phyloP scores from a whole-genome alignment of 2,329 filamentous ascomycete genomes.

The Pestalotiopsis sp. region DNA sequence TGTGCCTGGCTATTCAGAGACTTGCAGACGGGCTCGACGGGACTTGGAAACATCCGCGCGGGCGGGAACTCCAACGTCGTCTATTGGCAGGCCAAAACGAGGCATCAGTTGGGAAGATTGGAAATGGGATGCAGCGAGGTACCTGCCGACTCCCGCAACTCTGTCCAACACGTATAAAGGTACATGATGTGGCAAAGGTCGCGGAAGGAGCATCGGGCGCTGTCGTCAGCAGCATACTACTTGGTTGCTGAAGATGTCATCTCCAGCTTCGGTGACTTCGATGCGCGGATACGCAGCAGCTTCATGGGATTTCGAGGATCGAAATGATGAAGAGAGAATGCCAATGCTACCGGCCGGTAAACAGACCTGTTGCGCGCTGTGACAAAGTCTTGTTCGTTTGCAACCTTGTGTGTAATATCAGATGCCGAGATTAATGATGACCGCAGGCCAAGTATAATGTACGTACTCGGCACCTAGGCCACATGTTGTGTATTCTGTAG shows the following conservation, averaged over 20 bases:
- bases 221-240: too few relatives aligned
- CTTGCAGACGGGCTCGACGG: neutral
- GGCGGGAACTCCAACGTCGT: neutral
- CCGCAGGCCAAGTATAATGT: neutral
- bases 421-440: neutral
- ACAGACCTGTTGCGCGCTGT: neutral
- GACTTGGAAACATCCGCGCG: neutral
- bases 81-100: neutral
- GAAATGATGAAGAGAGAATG: too few relatives aligned
- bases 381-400: neutral
- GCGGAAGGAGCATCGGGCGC: neutral
- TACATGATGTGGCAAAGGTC: neutral
- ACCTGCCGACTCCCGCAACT: neutral
- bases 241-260: too few relatives aligned
- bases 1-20: constrained; percentile 8
- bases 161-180: neutral
- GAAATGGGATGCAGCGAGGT: neutral
- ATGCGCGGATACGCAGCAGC: too few relatives aligned
- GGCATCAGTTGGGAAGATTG: too few relatives aligned
- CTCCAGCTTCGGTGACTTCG: too few relatives aligned
- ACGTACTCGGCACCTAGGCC: neutral
- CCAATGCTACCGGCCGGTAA: too few relatives aligned
- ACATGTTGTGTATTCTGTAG: neutral
- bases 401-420: neutral
- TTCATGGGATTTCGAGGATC: too few relatives aligned